phyloP scores from a whole-genome alignment of 2,329 filamentous ascomycete species.

The Epichloe sylvatica region DNA sequence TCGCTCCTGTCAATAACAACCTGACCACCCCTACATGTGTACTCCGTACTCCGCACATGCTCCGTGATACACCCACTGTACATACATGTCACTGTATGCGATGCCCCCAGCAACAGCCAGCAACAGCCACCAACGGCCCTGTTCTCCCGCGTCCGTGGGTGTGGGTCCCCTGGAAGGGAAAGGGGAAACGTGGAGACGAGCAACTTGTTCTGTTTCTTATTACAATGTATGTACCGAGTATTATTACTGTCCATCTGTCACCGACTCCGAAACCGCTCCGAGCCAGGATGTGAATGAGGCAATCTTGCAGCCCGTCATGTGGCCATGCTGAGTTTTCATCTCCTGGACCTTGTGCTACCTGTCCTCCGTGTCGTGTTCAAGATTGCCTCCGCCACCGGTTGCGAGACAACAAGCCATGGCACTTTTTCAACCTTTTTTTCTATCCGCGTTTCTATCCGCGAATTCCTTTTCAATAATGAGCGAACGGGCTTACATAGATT shows the following conservation, averaged over 20 bases:
- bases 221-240: too few relatives aligned
- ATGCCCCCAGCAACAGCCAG: too few relatives aligned
- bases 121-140: neutral
- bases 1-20: too few relatives aligned
- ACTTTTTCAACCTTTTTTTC: neutral
- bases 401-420: neutral
- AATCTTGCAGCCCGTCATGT: conserved; percentile 9
- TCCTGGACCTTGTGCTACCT: neutral
- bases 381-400: neutral
- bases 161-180: neutral
- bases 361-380: too few relatives aligned
- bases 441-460: neutral
- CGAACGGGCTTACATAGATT: too few relatives aligned
- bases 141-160: neutral
- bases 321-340: conserved; percentile 7
- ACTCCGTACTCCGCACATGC: too few relatives aligned
- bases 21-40: too few relatives aligned
- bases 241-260: neutral
- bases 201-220: too few relatives aligned
- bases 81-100: too few relatives aligned
- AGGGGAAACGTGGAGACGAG: conserved; percentile 1
- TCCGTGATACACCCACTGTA: too few relatives aligned
- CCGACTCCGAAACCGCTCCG: neutral
- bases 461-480: too few relatives aligned
- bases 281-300: conserved; percentile 1